phyloP scores from a whole-genome alignment of 2,329 filamentous ascomycete genomes.

The Cordyceps pruinosa region DNA sequence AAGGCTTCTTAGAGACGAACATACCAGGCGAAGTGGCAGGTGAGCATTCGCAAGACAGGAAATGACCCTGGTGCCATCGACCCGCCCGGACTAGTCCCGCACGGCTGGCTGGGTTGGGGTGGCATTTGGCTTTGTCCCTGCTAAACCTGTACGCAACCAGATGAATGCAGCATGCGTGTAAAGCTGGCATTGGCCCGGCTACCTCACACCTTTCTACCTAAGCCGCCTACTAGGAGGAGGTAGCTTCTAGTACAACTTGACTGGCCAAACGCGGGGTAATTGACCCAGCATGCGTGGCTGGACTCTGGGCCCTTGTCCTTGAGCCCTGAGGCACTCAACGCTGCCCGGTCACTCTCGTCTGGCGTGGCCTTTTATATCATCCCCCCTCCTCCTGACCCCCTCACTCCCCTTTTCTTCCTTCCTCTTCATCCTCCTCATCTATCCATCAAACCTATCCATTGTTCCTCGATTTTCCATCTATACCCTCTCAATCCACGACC shows the following conservation, averaged over 20 bases:
- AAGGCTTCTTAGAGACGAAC: background rate
- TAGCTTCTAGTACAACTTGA: background rate
- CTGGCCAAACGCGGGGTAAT: constrained; percentile 13
- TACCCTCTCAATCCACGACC: constrained; percentile 18
- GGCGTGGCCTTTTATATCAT: constrained; percentile 7
- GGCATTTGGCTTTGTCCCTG: constrained; percentile 3
- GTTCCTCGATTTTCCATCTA: constrained; percentile 15
- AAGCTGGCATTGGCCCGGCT: constrained; percentile 2
- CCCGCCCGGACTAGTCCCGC: background rate
- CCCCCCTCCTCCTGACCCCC: constrained; percentile 6
- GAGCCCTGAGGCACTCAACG: constrained; percentile 12
- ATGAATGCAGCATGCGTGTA: constrained; percentile 7
- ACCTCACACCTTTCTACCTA: background rate
- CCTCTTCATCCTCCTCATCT: constrained; percentile 11
- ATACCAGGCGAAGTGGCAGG: too few species aligned
- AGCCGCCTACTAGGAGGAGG: background rate
- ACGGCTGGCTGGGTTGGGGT: background rate
- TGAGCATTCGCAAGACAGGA: too few species aligned
- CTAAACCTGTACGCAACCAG: background rate
- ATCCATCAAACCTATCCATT: background rate
- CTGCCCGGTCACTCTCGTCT: background rate
- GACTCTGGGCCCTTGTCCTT: background rate
- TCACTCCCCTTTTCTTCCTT: constrained; percentile 1
- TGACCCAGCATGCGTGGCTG: background rate
- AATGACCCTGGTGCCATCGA: background rate